Conservation (phyloP, 169 alveolate genomes). For the Plasmodium knowlesi region DNA sequence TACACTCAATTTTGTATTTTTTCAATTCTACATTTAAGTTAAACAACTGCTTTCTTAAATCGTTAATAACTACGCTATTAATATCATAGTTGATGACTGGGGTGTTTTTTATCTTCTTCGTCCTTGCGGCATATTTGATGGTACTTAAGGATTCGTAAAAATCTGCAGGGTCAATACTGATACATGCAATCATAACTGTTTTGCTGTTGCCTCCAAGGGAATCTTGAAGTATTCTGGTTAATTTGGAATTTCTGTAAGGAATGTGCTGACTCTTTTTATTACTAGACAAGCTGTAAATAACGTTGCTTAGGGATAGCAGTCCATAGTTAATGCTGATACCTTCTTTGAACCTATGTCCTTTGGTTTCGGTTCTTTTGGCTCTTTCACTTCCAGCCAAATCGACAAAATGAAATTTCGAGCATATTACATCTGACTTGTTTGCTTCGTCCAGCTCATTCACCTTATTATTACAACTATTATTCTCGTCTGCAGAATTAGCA, state of each 20-base stretch:
- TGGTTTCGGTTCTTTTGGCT: constrained; percentile 85
- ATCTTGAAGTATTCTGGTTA: constrained; percentile 92
- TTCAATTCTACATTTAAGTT: constrained; percentile 38
- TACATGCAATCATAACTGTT: constrained; percentile 93
- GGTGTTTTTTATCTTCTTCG: constrained; percentile 90
- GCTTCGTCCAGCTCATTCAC: neutral
- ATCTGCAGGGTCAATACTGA: constrained; percentile 88
- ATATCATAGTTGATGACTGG: constrained; percentile 90
- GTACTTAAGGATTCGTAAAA: constrained; percentile 91
- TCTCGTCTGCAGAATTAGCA: neutral
- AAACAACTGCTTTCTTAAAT: constrained; percentile 32
- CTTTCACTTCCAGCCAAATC: constrained; percentile 90
- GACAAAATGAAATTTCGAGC: constrained; percentile 80
- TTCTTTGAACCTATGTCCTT: constrained; percentile 86
- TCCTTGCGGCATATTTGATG: constrained; percentile 90
- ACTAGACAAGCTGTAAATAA: constrained; percentile 72
- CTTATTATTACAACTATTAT: neutral
- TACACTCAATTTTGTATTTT: constrained; percentile 41
- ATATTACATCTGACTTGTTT: constrained; percentile 5
- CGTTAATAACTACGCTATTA: constrained; percentile 30
- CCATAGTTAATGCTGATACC: constrained; percentile 84
- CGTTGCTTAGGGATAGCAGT: constrained; percentile 56
- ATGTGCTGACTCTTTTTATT: constrained; percentile 79
- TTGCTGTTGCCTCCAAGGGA: constrained; percentile 93
- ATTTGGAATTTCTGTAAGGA: constrained; percentile 91